These are phyloP conservation scores for Galerina marginata DNA, from an alignment of 768 basidiomycete genomes.

Conservation along the genomic window DNA sequence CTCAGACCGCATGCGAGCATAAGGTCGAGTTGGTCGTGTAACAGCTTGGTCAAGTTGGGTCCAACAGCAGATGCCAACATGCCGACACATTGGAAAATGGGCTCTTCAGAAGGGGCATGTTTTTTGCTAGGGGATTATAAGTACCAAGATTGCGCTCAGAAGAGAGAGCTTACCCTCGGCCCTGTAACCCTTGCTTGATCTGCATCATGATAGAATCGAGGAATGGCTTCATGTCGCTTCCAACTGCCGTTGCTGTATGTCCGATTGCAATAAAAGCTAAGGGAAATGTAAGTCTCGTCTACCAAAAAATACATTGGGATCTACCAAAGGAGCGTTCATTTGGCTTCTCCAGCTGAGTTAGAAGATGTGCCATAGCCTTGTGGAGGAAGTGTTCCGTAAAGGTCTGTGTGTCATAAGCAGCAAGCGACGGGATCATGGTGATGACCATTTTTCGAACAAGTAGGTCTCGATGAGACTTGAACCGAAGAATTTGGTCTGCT, in stretches of 20 bases:
- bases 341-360: conserved; percentile 87
- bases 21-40: conserved; percentile 95
- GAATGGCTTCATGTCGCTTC: conserved; percentile 95
- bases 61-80: conserved; percentile 96
- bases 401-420: conserved; percentile 91
- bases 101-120: conserved; percentile 91
- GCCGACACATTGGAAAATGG: conserved; percentile 96
- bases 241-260: conserved; percentile 89
- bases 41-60: conserved; percentile 90
- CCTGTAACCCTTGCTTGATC: conserved; percentile 88
- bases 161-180: conserved; percentile 66
- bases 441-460: conserved; percentile 95
- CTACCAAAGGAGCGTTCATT: conserved; percentile 87
- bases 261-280: conserved; percentile 96
- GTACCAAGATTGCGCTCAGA: not conserved
- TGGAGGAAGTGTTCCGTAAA: conserved; percentile 92
- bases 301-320: conserved; percentile 21
- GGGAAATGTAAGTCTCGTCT: conserved; percentile 15
- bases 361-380: conserved; percentile 90
- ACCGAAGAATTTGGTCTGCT: conserved; percentile 88
- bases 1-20: conserved; percentile 96
- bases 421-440: conserved; percentile 92
- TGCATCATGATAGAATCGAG: conserved; percentile 89
- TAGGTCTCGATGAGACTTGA: conserved; percentile 85
- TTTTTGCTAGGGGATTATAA: conserved; percentile 59